phyloP scores from a whole-genome alignment of 1,139 yeast genomes.

The Williopsis jadinii region DNA sequence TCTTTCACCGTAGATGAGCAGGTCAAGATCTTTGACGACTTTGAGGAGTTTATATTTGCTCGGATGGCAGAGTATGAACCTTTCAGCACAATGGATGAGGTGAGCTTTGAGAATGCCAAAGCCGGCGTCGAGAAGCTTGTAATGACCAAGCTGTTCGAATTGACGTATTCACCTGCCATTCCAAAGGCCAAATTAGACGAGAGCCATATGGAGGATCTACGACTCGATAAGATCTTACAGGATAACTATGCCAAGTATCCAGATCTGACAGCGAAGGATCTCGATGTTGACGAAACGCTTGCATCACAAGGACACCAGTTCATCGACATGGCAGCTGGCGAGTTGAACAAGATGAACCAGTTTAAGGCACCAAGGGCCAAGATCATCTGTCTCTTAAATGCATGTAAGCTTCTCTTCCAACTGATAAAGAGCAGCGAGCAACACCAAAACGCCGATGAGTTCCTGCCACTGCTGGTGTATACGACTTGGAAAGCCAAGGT shows the following conservation, averaged over 20 bases:
- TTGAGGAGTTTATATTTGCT: slow-evolving; percentile 60
- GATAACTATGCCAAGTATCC: slow-evolving; percentile 57
- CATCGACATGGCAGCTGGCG: slow-evolving; percentile 61
- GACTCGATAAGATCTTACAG: slow-evolving; percentile 50
- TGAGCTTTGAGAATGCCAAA: slow-evolving; percentile 62
- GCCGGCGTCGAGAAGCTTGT: slow-evolving; percentile 92
- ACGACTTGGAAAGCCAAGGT: slow-evolving; percentile 66
- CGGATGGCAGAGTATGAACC: slow-evolving; percentile 68
- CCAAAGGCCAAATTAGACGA: slow-evolving; percentile 34
- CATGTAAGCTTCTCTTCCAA: slow-evolving; percentile 90
- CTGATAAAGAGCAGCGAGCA: slow-evolving; percentile 58
- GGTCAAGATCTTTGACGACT: slow-evolving; percentile 66
- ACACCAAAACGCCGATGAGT: slow-evolving; percentile 85
- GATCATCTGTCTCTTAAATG: slow-evolving; percentile 81
- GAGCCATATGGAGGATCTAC: slow-evolving; percentile 54
- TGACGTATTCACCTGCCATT: slow-evolving; percentile 78
- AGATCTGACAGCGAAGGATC: slow-evolving; percentile 74
- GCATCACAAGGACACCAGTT: slow-evolving; percentile 47
- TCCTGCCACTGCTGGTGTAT: slow-evolving; percentile 78
- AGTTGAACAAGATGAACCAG: slow-evolving; percentile 68
- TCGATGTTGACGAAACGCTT: slow-evolving; percentile 59
- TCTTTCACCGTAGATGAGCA: slow-evolving; percentile 72
- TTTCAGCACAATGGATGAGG: slow-evolving; percentile 57
- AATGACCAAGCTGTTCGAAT: slow-evolving; percentile 77
- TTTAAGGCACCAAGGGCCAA: slow-evolving; percentile 95